Base-by-base conservation (phyloP, 139 green algal species). In the Protoeuglena noctilucae region DNA sequence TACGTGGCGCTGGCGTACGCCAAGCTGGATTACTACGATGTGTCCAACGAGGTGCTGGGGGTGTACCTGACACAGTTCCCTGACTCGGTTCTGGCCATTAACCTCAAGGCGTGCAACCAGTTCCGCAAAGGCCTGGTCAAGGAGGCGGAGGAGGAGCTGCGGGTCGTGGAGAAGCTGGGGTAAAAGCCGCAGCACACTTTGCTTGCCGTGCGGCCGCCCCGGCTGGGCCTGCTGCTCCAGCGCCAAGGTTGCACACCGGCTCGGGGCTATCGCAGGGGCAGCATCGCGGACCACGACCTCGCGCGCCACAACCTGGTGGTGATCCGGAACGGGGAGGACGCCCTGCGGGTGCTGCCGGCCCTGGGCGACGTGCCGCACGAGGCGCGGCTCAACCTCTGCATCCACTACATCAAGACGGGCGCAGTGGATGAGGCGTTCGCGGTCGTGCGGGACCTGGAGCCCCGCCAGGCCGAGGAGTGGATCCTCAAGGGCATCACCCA, bases 1-100 rank as follows among this genome's bases (percentile, higher is more conserved):
- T 89, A 87, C 65, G 71, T 88, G 3, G 82, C 78, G 3, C 67
- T 93, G 16, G 88, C 78, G 65, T 93, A 93, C 61, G 72, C 62
- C 64, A 86, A 85, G 68, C 76, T 93, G 28, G 82, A 93, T 60
- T 93, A 86, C 70, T 88, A 85, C 54, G 82, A 93, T 51, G 76
- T 89, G 40, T 77, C 62, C 40, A 57, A 80, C 67, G 82, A 89
- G 58, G 85, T 87, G 9, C 69, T 92, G 40, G 55, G 63, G 47
- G 72, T 78, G 57, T 64, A 22, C 22, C 19, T 41, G 5, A 23
- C 27, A 21, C 19, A 7, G 21, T 69, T 78, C 34, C 34, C 34
- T 7, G 34, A 43, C 34, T 19, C 9, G 9, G 34, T 43, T 12
- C 9, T 12, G 34, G 34, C 34, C 9, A 12, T 43, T 7, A 43